phyloP scores from a whole-genome alignment of 1,284 basidiomycete species.

The Cryptococcus maquisensis region DNA sequence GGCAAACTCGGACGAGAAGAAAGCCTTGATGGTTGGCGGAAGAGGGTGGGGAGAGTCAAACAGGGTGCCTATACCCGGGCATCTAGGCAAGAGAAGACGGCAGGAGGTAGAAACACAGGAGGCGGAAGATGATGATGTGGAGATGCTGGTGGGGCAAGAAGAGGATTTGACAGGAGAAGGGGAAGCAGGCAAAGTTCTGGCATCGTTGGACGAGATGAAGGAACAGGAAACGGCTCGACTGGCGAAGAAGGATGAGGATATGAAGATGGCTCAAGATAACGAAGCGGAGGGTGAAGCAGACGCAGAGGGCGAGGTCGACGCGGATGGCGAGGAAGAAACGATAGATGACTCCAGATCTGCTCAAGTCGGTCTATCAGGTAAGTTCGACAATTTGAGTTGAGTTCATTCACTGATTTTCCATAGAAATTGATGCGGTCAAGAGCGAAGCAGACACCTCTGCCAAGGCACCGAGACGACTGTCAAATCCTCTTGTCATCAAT shows the following conservation, averaged over 20 bases:
- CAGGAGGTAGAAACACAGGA: neutral
- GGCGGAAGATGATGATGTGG: slow-evolving; percentile 41
- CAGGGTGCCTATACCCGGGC: slow-evolving; percentile 27
- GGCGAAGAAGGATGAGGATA: slow-evolving; percentile 1
- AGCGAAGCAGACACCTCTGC: too few species aligned
- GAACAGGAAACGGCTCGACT: slow-evolving; percentile 2
- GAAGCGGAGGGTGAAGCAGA: slow-evolving; percentile 43
- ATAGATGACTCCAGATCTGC: slow-evolving; percentile 13
- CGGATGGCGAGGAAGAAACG: slow-evolving; percentile 25
- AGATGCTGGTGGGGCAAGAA: slow-evolving; percentile 37
- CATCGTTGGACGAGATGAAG: slow-evolving; percentile 29
- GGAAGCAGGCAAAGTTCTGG: slow-evolving; percentile 31
- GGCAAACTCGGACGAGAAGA: slow-evolving; percentile 63
- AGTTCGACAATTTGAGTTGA: too few species aligned
- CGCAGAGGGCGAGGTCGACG: slow-evolving; percentile 33
- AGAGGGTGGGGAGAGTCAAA: slow-evolving; percentile 39
- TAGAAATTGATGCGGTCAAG: slow-evolving; percentile 8
- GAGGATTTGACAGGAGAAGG: slow-evolving; percentile 17
- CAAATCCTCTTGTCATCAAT: slow-evolving; percentile 24
- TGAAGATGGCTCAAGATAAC: slow-evolving; percentile 11
- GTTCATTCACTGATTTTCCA: too few species aligned
- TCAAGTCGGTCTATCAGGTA: slow-evolving; percentile 2
- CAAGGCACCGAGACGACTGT: too few species aligned
- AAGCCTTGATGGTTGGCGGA: slow-evolving; percentile 57
- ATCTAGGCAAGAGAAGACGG: slow-evolving; percentile 6